Percentiles rank a stretch among this genome's conserved stretches.
phyloP scores from a whole-genome alignment of 2,329 filamentous ascomycete species.

The Ceratocystis colombiana region DNA sequence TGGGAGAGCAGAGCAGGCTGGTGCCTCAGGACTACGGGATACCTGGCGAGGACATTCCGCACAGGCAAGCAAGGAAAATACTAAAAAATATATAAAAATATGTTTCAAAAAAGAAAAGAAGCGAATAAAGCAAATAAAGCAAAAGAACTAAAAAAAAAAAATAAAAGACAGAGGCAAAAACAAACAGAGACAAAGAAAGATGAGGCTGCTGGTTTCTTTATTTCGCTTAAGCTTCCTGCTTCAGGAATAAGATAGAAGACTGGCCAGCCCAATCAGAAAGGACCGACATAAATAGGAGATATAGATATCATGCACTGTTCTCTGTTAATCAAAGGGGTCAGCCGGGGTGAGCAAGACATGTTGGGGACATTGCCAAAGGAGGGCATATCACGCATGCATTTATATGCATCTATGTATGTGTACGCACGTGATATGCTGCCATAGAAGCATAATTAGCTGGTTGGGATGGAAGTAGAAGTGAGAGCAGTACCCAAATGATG shows the following conservation, averaged over 20 bases:
- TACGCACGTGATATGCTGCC: background rate
- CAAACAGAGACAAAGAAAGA: background rate
- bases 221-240: constrained; percentile 13
- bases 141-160: background rate
- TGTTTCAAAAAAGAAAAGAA: too few relatives aligned
- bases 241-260: background rate
- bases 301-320: too few relatives aligned
- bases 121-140: background rate
- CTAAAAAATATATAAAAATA: too few relatives aligned
- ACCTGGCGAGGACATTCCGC: too few relatives aligned
- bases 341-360: background rate
- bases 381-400: background rate
- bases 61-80: too few relatives aligned
- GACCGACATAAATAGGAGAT: too few relatives aligned
- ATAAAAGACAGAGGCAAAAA: background rate
- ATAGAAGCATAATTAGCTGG: background rate
- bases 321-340: background rate
- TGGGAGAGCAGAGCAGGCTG: too few relatives aligned
- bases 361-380: background rate
- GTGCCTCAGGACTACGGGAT: too few relatives aligned
- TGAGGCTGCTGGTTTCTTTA: constrained; percentile 7
- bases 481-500: too few relatives aligned
- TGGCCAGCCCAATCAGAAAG: background rate
- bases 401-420: background rate
- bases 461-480: too few relatives aligned